Evolutionary conservation across 202 grass and related monocot species (phyloP).

Genomic region (Bolboschoenoplectus hybrid): DNA sequence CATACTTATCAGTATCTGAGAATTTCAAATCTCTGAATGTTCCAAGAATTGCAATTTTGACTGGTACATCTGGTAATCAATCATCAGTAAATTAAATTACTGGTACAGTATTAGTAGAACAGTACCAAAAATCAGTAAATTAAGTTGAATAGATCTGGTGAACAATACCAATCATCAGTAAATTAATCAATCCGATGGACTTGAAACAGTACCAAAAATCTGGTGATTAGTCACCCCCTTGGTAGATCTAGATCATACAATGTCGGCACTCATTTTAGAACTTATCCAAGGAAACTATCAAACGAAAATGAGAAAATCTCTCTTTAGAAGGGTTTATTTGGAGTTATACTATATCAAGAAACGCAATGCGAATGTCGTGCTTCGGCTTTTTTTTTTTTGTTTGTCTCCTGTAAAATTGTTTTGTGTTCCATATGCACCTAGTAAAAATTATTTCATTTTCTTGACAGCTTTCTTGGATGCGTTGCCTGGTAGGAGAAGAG

Average conservation of each 20-base stretch:
- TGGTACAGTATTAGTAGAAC: not conserved
- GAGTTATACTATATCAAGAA: not conserved
- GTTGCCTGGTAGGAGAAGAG: constrained; percentile 30
- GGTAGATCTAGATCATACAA: not conserved
- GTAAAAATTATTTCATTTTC: not conserved
- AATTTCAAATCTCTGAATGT: not conserved
- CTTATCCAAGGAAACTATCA: not conserved
- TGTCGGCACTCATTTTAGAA: not conserved
- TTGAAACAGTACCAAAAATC: not conserved
- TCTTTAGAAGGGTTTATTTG: not conserved
- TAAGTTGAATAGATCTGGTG: not conserved
- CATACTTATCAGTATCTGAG: constrained; percentile 2
- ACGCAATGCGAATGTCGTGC: not conserved
- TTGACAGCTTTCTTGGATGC: constrained; percentile 24
- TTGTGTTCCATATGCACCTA: not conserved
- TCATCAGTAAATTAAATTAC: not conserved
- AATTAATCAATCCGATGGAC: not conserved
- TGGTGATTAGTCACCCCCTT: not conserved
- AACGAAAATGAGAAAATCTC: not conserved
- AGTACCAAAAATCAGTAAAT: not conserved
- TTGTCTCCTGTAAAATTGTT: not conserved
- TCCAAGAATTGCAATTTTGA: not conserved
- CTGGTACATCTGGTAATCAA: not conserved
- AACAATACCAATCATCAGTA: not conserved
- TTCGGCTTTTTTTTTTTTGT: not conserved